Conservation (phyloP, 1,139 yeast species). For the Candida glucosophila region DNA sequence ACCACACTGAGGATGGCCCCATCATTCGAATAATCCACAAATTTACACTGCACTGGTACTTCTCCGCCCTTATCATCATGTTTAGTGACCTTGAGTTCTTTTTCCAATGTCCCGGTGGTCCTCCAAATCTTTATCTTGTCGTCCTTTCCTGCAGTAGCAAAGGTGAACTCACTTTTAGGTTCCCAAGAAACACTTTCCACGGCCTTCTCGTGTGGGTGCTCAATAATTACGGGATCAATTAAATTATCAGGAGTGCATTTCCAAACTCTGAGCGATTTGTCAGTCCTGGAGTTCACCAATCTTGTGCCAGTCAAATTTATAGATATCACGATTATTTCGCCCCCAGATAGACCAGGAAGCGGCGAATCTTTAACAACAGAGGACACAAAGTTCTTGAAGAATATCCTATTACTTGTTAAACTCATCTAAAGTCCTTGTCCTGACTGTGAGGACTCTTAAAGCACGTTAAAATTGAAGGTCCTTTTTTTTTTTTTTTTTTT, state of each 20-base stretch:
- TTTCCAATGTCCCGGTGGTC: slow-evolving; percentile 30
- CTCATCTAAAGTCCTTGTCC: slow-evolving; percentile 4
- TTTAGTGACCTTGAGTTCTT: slow-evolving; percentile 21
- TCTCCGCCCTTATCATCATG: slow-evolving; percentile 6
- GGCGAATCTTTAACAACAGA: slow-evolving; percentile 17
- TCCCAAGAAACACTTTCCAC: slow-evolving; percentile 54
- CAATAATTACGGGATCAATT: slow-evolving; percentile 29
- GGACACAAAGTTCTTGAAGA: slow-evolving; percentile 18
- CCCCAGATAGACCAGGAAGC: slow-evolving; percentile 16
- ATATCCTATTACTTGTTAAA: slow-evolving; percentile 8
- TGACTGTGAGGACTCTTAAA: background rate
- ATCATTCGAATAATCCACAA: slow-evolving; percentile 41
- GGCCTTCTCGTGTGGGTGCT: slow-evolving; percentile 36
- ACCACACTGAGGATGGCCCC: slow-evolving; percentile 46
- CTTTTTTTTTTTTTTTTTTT: background rate
- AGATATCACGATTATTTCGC: slow-evolving; percentile 25
- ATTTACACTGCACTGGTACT: slow-evolving; percentile 14
- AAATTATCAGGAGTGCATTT: slow-evolving; percentile 20
- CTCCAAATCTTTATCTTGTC: slow-evolving; percentile 52
- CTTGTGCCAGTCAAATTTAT: slow-evolving; percentile 35
- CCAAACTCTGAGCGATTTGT: slow-evolving; percentile 38
- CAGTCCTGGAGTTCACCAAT: slow-evolving; percentile 39
- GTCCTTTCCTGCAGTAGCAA: slow-evolving; percentile 57
- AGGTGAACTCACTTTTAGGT: slow-evolving; percentile 40
- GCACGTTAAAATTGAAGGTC: background rate